phyloP scores from a whole-genome alignment of 495 filamentous ascomycete species.

The Penicillium taxi region DNA sequence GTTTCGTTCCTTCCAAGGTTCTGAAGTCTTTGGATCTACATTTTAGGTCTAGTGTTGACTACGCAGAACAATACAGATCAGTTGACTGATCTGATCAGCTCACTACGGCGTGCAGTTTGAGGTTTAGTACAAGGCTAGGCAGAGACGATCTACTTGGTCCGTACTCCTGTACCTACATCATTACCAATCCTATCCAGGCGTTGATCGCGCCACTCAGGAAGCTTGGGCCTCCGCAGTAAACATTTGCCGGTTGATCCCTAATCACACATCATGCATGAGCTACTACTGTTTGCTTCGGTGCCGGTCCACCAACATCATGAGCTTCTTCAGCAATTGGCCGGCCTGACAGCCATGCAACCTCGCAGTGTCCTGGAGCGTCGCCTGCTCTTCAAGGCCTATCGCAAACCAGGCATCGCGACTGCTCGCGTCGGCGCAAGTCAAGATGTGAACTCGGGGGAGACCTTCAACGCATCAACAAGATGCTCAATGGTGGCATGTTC shows the following conservation, averaged over 20 bases:
- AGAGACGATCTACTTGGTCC: too few relatives aligned
- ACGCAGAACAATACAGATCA: too few relatives aligned
- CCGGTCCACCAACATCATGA: conserved; percentile 44
- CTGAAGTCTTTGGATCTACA: too few relatives aligned
- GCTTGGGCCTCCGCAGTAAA: conserved; percentile 23
- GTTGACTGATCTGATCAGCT: too few relatives aligned
- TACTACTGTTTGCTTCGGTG: conserved; percentile 43
- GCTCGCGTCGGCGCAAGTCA: conserved; percentile 37
- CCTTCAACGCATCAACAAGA: conserved; percentile 38
- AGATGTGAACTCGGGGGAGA: conserved; percentile 35
- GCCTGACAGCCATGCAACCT: conserved; percentile 60
- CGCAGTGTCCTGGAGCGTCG: conserved; percentile 51
- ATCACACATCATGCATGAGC: conserved; percentile 34
- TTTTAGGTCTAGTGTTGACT: too few relatives aligned
- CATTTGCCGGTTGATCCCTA: conserved; percentile 24
- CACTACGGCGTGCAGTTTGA: too few relatives aligned
- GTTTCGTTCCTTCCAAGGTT: too few relatives aligned
- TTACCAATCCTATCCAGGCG: too few relatives aligned
- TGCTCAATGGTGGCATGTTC: conserved; percentile 45
- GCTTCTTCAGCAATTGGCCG: conserved; percentile 59
- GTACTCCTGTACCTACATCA: too few relatives aligned
- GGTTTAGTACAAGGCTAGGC: too few relatives aligned
- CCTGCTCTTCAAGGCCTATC: conserved; percentile 57
- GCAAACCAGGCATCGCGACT: conserved; percentile 33
- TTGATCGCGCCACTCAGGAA: conserved; percentile 12